Base-by-base conservation (phyloP, 805 yeast species). In the Vanderwaltozyma yarrowii region DNA sequence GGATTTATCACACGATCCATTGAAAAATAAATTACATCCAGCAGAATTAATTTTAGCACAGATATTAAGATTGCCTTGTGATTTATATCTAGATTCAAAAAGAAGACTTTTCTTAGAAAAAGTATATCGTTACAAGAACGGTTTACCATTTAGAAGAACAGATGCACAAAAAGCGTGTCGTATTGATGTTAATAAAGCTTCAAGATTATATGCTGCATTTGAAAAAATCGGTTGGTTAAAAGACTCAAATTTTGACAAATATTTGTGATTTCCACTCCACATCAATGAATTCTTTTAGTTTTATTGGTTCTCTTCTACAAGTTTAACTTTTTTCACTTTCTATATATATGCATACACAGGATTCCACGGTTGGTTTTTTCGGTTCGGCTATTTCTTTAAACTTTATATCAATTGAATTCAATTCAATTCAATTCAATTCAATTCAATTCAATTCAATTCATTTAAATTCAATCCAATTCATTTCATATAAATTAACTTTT, bases 151-250 rank as follows among this genome's bases (percentile, higher is more conserved):
- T 64, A 78, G 96, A 64, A 79, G 96, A 64, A 92, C 97, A 0
- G 98, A 89, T 62, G 95, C 96, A 7, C 97, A 89, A 63, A 92
- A 92, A 67, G 96, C 96, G 5, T 89, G 97, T 60, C 76, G 94
- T 46, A 88, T 92, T 47, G 97, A 92, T 61, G 97, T 89, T 32
- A 92, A 92, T 62, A 92, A 92, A 61, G 96, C 96, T 2, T 80
- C 94, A 35, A 73, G 96, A 47, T 67, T 89, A 39, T 89, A 75
- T 65, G 94, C 89, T 20, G 86, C 96, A 17, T 92, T 76, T 56
- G 95, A 89, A 59, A 76, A 75, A 58, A 89, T 83, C 33, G 96
- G 96, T 30, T 85, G 96, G 89, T 76, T 89, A 46, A 72, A 83
- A 12, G 95, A 89, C 59, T 62, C 67, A 16, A 74, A 78, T 61